Base-by-base conservation (phyloP, 2,329 filamentous ascomycete genomes). In the Coleophoma crateriformis region DNA sequence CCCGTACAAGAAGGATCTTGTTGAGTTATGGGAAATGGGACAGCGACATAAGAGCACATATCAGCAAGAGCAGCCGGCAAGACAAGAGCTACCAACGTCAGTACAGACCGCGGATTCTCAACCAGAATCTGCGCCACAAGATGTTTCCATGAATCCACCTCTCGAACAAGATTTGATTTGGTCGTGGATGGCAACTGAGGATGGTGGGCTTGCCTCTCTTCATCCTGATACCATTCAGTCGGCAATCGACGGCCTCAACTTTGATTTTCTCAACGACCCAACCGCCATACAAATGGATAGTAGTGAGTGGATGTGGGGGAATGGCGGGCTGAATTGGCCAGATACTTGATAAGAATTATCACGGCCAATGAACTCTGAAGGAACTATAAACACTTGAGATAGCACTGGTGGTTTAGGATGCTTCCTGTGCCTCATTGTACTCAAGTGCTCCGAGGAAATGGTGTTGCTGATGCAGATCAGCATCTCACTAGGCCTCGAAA, bases 281-380 rank as follows among this genome's bases (percentile, higher is more conserved):
- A 12, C 41, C 14, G 41, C 41, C 15, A n/a, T 44, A 15, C 20
- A 44, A 44, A 44, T 44, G 41, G 41, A 15, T 32, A n/a, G 41
- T 15, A 27, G 41, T 15, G 41, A 44, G 15, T 44, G 41, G 41
- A 44, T 44, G 41, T 44, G 41, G 41, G 41, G 41, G 10, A 44
- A 27, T n/a, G 41, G 41, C 5, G 14, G n/a, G 12, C 27, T 27
- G 19, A 27, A 27, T 44, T 44, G 41, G 41, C 10, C 41, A 6
- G 41, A 44, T 33, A 14, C 41, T 7, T 27, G 7, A 27, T 27
- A 27, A 27, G 27, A 27, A 27, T 27, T 10, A 27, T 7, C 27
- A 27, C 3, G 27, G 2, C 19, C 19, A 19, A 19, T 19, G 2
- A 19, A 19, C 3, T 19, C 19, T 19, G 19, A 19, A 19, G 19